Base-by-base conservation (phyloP, 2,329 filamentous ascomycete species). In the Aspergillus quadrilineatus region DNA sequence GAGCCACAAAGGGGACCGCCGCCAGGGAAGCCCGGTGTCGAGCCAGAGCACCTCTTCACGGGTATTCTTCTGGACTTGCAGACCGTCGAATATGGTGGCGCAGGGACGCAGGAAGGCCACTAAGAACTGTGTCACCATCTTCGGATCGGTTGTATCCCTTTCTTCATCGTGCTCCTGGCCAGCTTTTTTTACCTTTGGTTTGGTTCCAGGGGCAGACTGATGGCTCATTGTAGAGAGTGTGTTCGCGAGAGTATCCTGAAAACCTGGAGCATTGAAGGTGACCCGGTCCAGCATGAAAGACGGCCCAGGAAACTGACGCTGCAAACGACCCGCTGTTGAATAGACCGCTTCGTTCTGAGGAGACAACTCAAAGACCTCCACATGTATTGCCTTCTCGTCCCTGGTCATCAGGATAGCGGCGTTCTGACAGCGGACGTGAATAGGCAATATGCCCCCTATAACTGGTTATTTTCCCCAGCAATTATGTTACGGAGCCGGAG, bases 41-140 rank as follows among this genome's bases (percentile, higher is more conserved):
- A 62, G 57, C 71, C 74, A 84, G 8, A 81, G 55, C 1, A 84
- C 75, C 12, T 86, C 82, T 39, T 86, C 82, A 1, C 81, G 77
- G 0, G 79, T 81, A 30, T 79, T 72, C 56, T 86, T 86, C 43
- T 60, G 69, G n/a, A 85, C 73, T 0, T 71, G 68, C 0, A 48
- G 6, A 0, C 63, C 61, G 0, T 65, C 14, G 4, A 60, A 53
- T 0, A 65, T 54, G 2, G 60, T 50, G 0, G 80, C 80, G 1
- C 77, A 56, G 4, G 75, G 70, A 10, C 68, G 67, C 1, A 84
- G 60, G 3, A 81, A 69, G 0, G 73, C 73, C 4, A 79, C 69
- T 1, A 85, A 65, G 6, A 82, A 73, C 41, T 85, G 79, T 0
- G 80, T 85, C 0, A 86, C 74, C 10, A 85, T 69, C 1, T 66